Evolutionary conservation across 352 stramenopile species (phyloP), one percentile per base, ranked within the genome.

Genomic region (Halophytophthora batemanensis): DNA sequence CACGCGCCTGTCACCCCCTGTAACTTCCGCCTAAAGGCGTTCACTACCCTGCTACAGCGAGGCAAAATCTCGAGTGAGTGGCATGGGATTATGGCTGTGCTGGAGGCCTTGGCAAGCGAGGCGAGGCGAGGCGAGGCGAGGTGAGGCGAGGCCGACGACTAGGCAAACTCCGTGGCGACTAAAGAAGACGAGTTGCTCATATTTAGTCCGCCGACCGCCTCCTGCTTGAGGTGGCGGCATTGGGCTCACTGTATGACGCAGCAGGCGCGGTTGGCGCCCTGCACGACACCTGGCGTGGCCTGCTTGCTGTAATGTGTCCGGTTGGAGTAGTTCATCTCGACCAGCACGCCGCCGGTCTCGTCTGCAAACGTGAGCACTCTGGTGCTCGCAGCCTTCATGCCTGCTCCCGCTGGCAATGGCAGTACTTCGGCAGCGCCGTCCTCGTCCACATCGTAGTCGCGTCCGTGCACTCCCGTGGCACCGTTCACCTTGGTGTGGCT

Each of bases 291-390:
- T 1, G 62, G 59, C 12, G 60, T 51, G n/a, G 61, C 49, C 49
- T 89, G 78, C 41, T 91, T 91, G 66, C 78, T 89, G 64, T 91
- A 91, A 45, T 91, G 81, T 44, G 76, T 88, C 55, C 77, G 59
- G 56, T 72, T 82, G 11, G 80, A 90, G 49, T 86, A 90, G 31
- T 41, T 88, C 43, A 87, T 77, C 50, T 89, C 77, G 12, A 74
- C 66, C 8, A 89, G 53, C 17, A 36, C 35, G 12, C 77, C 78
- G 33, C 76, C 81, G 4, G 57, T 66, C 50, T 91, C 81, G 40
- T 91, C 81, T 2, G 74, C 81, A 45, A 91, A 91, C 7, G 64
- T 74, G 23, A 91, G 71, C 45, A 50, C 56, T 29, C 75, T 69
- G 8, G 59, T 64, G 12, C 15, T 69, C 55, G 17, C 66, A 42